phyloP scores from a whole-genome alignment of 2,329 filamentous ascomycete genomes.

The Aspergillus sp. region DNA sequence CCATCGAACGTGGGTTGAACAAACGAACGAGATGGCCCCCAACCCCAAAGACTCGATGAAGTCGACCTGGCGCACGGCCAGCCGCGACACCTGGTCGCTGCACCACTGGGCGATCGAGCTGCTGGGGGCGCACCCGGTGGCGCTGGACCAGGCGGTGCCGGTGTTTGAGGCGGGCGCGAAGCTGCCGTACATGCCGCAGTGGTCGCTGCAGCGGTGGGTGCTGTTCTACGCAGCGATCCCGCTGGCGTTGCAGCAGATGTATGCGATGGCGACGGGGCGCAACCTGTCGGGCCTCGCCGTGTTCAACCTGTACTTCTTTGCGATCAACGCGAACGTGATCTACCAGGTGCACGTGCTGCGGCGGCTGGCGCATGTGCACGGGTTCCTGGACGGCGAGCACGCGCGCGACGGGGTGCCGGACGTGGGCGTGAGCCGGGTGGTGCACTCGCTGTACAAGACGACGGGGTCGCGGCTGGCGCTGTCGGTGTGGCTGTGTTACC shows the following conservation, averaged over 20 bases:
- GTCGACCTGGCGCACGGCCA: constrained; percentile 28
- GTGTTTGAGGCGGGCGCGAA: constrained; percentile 1
- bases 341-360: constrained; percentile 9
- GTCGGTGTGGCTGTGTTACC: constrained; percentile 6
- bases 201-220: constrained; percentile 5
- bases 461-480: constrained; percentile 1
- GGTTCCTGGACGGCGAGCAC: constrained; percentile 14
- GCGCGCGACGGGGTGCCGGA: constrained; percentile 13
- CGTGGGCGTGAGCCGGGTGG: constrained; percentile 7
- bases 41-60: constrained; percentile 31
- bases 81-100: constrained; percentile 23
- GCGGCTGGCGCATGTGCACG: constrained; percentile 5
- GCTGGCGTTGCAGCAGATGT: constrained; percentile 8
- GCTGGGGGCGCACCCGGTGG: constrained; percentile 23
- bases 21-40: constrained; percentile 8
- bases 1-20: neutral
- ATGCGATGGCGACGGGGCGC: constrained; percentile 3
- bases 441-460: constrained; percentile 5
- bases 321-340: constrained; percentile 6
- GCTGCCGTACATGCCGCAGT: constrained; percentile 11
- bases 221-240: constrained; percentile 5
- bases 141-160: constrained; percentile 21
- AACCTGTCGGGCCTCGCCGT: constrained; percentile 3
- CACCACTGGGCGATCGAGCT: constrained; percentile 25
- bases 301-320: constrained; percentile 12